These are phyloP conservation scores for Metrosideros polymorpha DNA, from an alignment of 441 rosid species.

Conservation along the genomic window DNA sequence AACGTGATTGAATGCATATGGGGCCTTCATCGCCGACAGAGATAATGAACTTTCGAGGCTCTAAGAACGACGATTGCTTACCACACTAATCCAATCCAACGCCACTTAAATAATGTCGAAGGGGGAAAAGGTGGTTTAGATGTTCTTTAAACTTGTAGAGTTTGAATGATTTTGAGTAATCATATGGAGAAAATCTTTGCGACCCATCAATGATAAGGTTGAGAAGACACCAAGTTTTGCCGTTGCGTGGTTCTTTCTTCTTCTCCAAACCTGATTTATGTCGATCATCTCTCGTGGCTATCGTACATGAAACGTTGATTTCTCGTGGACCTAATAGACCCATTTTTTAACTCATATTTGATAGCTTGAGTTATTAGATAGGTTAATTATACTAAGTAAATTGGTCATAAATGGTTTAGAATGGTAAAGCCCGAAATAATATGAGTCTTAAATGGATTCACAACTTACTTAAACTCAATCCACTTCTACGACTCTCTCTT, in stretches of 20 bases:
- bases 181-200: background rate
- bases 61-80: background rate
- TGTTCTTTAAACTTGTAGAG: background rate
- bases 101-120: background rate
- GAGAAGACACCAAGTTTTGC: background rate
- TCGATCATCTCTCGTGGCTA: background rate
- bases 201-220: background rate
- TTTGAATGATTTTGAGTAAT: background rate
- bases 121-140: background rate
- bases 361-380: no score
- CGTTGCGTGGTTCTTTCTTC: background rate
- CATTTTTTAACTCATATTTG: no score
- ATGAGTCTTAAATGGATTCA: no score
- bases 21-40: background rate
- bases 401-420: no score
- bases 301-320: background rate
- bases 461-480: no score
- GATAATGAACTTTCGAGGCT: background rate
- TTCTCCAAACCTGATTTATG: background rate
- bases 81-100: background rate
- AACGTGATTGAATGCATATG: background rate
- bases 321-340: no score
- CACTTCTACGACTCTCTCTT: no score
- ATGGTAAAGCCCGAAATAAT: no score
- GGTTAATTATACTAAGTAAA: no score